phyloP scores from a whole-genome alignment of 2,329 filamentous ascomycete genomes.

The Pyricularia pennisetigena region DNA sequence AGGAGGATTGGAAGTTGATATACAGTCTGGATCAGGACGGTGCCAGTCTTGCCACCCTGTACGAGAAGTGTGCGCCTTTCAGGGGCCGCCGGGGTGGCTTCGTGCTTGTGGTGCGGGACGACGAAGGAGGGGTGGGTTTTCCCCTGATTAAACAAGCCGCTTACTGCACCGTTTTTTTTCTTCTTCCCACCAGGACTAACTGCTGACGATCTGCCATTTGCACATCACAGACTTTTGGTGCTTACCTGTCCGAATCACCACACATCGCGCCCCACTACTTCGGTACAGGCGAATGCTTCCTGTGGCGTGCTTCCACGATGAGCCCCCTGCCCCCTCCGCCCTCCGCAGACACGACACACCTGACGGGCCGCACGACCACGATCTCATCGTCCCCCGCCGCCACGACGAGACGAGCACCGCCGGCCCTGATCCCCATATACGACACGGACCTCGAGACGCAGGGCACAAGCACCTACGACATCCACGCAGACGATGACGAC shows the following conservation, averaged over 20 bases:
- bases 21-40: constrained; percentile 93
- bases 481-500: constrained; percentile 3
- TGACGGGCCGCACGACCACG: constrained; percentile 31
- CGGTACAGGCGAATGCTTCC: constrained; percentile 92
- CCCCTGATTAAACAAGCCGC: not conserved
- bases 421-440: constrained; percentile 2
- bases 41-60: constrained; percentile 76
- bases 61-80: constrained; percentile 64
- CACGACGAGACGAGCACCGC: constrained; percentile 9
- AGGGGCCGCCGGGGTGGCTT: constrained; percentile 69
- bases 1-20: constrained; percentile 74
- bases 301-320: constrained; percentile 68
- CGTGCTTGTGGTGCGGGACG: constrained; percentile 78
- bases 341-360: constrained; percentile 38
- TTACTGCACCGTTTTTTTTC: not conserved
- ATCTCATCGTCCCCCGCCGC: constrained; percentile 18
- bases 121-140: constrained; percentile 56
- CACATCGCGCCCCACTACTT: constrained; percentile 78
- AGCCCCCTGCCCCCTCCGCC: constrained; percentile 62
- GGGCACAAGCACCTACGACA: constrained; percentile 2
- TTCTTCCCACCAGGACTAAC: not conserved
- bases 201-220: not conserved
- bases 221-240: constrained; percentile 62
- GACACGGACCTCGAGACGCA: constrained; percentile 5
- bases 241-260: constrained; percentile 84